phyloP scores from a whole-genome alignment of 2,329 filamentous ascomycete genomes.

The Didymella lethalis region DNA sequence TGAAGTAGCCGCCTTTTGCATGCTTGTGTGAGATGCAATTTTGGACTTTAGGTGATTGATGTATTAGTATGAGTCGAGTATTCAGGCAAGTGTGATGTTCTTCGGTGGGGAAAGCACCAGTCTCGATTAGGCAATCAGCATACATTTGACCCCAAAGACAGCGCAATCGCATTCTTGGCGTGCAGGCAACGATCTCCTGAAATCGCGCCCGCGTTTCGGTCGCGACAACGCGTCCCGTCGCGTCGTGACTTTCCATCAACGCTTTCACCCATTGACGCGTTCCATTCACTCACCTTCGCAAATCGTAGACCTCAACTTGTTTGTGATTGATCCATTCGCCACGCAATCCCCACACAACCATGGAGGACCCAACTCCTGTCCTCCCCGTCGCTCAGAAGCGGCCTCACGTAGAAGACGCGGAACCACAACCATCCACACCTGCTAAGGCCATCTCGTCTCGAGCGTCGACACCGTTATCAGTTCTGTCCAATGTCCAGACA shows the following conservation, averaged over 20 bases:
- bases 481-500: constrained; percentile 43
- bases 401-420: constrained; percentile 41
- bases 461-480: constrained; percentile 43
- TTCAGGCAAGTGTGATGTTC: constrained; percentile 13
- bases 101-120: constrained; percentile 19
- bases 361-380: constrained; percentile 40
- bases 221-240: constrained; percentile 37
- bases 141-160: constrained; percentile 19
- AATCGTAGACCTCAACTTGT: background rate
- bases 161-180: constrained; percentile 22
- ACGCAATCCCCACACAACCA: constrained; percentile 15
- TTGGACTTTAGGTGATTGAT: background rate
- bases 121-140: constrained; percentile 29
- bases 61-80: background rate
- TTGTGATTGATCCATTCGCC: background rate
- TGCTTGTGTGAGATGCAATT: background rate
- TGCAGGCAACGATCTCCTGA: constrained; percentile 5
- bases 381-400: constrained; percentile 43
- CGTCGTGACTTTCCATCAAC: constrained; percentile 7
- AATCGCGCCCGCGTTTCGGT: constrained; percentile 28
- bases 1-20: background rate
- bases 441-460: constrained; percentile 37
- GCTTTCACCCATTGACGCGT: constrained; percentile 3
- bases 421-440: constrained; percentile 39
- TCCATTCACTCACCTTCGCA: background rate